Evolutionary conservation across 1,139 yeast genomes (phyloP).

Genomic region (Debaryomyces robertsiae): DNA sequence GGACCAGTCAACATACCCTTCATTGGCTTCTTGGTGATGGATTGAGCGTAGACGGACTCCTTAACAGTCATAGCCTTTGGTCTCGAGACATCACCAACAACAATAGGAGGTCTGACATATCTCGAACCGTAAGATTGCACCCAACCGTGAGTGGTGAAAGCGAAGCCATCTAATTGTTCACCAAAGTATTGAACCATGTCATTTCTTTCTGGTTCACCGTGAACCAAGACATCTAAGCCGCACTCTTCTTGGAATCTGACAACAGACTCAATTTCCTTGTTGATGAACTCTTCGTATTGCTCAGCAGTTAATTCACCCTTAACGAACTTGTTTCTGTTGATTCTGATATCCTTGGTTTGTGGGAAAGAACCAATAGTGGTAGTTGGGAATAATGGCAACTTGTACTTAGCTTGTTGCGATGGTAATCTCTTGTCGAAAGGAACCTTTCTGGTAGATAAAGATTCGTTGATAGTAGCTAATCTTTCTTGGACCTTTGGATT

Average conservation of each 20-base stretch:
- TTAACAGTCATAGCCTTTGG: constrained; percentile 98
- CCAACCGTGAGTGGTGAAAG: constrained; percentile 99
- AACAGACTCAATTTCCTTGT: constrained; percentile 92
- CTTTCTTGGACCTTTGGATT: constrained; percentile 89
- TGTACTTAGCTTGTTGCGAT: constrained; percentile 83
- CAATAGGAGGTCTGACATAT: constrained; percentile 98
- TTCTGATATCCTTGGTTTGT: constrained; percentile 98
- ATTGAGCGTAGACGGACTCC: constrained; percentile 99
- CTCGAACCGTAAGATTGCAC: constrained; percentile 99
- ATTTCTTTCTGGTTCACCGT: constrained; percentile 99
- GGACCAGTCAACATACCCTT: constrained; percentile 99
- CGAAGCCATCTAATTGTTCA: constrained; percentile 97
- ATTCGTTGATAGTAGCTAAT: constrained; percentile 77
- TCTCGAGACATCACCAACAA: constrained; percentile 98
- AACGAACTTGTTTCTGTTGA: constrained; percentile 96
- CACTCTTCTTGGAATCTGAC: constrained; percentile 99
- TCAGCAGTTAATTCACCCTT: constrained; percentile 95
- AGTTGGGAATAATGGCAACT: constrained; percentile 98
- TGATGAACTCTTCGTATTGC: constrained; percentile 94
- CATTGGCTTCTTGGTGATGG: constrained; percentile 91
- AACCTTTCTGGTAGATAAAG: constrained; percentile 80
- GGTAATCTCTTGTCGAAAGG: constrained; percentile 86
- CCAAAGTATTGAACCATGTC: constrained; percentile 99
- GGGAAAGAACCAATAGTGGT: constrained; percentile 99
- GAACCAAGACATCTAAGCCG: constrained; percentile 96